Evolutionary conservation across 495 filamentous ascomycete genomes (phyloP).

Genomic region (Talaromyces borbonicus): DNA sequence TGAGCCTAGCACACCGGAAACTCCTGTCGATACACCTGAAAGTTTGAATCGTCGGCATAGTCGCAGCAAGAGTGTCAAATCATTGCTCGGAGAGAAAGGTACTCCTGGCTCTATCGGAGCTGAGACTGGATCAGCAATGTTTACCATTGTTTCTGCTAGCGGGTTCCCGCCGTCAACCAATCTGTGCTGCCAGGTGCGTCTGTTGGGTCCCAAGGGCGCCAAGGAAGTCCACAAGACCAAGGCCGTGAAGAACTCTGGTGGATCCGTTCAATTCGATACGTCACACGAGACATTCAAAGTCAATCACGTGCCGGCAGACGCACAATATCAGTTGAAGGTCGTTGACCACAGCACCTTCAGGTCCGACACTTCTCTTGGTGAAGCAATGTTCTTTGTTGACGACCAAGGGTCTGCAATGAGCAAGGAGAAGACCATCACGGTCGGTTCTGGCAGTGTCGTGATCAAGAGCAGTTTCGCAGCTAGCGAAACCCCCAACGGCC

Average conservation of each 20-base stretch:
- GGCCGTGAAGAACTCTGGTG: constrained; percentile 49
- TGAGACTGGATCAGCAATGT: constrained; percentile 64
- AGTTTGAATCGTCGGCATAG: constrained; percentile 40
- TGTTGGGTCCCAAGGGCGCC: constrained; percentile 50
- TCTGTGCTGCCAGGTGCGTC: constrained; percentile 66
- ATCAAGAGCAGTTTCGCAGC: constrained; percentile 55
- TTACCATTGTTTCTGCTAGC: constrained; percentile 69
- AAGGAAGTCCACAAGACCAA: constrained; percentile 87
- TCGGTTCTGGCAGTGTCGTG: constrained; percentile 57
- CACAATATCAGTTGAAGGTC: constrained; percentile 76
- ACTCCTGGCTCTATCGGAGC: constrained; percentile 38
- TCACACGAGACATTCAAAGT: constrained; percentile 66
- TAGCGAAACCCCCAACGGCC: constrained; percentile 16
- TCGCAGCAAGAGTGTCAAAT: constrained; percentile 60
- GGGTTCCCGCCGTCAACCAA: constrained; percentile 74
- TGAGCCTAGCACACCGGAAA: constrained; percentile 18
- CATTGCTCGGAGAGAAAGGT: constrained; percentile 36
- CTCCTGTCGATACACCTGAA: constrained; percentile 31
- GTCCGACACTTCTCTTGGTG: constrained; percentile 70
- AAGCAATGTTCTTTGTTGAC: constrained; percentile 79
- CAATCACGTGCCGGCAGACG: constrained; percentile 62
- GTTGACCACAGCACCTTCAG: constrained; percentile 76
- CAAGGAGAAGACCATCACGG: constrained; percentile 61
- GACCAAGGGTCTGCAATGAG: constrained; percentile 56
- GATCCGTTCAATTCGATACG: constrained; percentile 51